phyloP scores from a whole-genome alignment of 345 rosid species.

The Salix suchowensis region DNA sequence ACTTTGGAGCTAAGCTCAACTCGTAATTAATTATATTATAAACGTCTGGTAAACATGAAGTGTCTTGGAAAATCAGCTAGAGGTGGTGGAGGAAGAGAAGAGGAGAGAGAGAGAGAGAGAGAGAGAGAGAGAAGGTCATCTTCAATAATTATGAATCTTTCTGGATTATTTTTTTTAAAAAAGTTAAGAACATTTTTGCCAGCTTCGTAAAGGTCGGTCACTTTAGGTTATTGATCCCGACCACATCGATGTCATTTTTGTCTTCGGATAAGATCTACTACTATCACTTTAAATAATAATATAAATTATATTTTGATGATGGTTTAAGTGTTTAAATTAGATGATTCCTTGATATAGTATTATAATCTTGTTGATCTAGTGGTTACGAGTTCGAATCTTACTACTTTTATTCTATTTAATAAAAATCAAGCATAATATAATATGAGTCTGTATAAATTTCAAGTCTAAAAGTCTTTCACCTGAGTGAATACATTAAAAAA shows the following conservation, averaged over 20 bases:
- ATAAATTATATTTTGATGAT: no score
- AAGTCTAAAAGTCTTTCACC: no score
- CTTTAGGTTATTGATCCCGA: conserved; percentile 18
- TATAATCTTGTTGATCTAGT: no score
- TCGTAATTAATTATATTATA: neutral
- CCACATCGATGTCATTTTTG: conserved; percentile 23
- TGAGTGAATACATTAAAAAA: no score
- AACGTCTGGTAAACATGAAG: neutral
- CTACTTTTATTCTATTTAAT: no score
- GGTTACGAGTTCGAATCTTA: no score
- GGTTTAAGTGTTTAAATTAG: no score
- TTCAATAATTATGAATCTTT: conserved; percentile 13
- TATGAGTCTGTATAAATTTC: no score
- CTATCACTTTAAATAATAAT: neutral
- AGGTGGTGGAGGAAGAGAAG: neutral
- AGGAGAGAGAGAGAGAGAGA: neutral
- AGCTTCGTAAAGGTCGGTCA: neutral
- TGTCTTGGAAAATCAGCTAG: neutral
- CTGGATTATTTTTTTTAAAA: neutral
- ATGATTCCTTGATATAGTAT: fast-evolving
- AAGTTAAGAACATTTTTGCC: neutral
- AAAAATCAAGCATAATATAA: no score
- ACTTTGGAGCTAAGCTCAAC: neutral
- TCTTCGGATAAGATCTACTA: conserved; percentile 20
- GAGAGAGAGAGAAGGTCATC: conserved; percentile 7